phyloP scores from a whole-genome alignment of 2,329 filamentous ascomycete genomes.

The Aotearoamyces nothofagi region DNA sequence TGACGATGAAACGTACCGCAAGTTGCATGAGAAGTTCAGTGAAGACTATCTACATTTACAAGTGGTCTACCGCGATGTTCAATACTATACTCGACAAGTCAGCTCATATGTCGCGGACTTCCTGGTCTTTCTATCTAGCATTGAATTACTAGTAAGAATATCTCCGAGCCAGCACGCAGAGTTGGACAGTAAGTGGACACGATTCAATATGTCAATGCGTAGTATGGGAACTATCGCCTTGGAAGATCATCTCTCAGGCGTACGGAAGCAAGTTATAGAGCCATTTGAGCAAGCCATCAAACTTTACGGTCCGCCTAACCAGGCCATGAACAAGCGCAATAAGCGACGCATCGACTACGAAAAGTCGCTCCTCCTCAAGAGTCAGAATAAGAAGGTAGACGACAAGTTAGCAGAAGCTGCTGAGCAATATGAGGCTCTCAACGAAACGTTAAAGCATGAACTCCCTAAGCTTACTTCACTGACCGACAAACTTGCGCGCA shows the following conservation, averaged over 20 bases:
- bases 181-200: constrained; percentile 86
- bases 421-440: constrained; percentile 71
- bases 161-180: constrained; percentile 65
- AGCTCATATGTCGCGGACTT: constrained; percentile 70
- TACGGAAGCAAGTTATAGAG: constrained; percentile 72
- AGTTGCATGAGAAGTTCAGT: constrained; percentile 72
- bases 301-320: constrained; percentile 67
- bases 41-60: constrained; percentile 88
- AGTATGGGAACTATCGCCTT: constrained; percentile 74
- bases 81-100: constrained; percentile 75
- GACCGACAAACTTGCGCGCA: constrained; percentile 72
- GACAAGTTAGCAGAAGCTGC: constrained; percentile 72
- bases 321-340: constrained; percentile 85
- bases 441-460: constrained; percentile 86
- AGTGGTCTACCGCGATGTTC: constrained; percentile 75
- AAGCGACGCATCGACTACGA: constrained; percentile 88
- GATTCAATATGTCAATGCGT: constrained; percentile 73
- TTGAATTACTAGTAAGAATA: constrained; percentile 72
- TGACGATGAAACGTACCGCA: constrained; percentile 71
- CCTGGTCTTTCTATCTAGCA: constrained; percentile 62
- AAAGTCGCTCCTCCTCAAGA: constrained; percentile 61
- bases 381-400: constrained; percentile 72
- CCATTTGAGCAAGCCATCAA: constrained; percentile 68
- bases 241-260: constrained; percentile 62
- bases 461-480: constrained; percentile 69